Evolutionary conservation across 208 protist genomes (phyloP), one percentile per base, ranked within the genome.

Genomic region (Leptomonas seymouri): DNA sequence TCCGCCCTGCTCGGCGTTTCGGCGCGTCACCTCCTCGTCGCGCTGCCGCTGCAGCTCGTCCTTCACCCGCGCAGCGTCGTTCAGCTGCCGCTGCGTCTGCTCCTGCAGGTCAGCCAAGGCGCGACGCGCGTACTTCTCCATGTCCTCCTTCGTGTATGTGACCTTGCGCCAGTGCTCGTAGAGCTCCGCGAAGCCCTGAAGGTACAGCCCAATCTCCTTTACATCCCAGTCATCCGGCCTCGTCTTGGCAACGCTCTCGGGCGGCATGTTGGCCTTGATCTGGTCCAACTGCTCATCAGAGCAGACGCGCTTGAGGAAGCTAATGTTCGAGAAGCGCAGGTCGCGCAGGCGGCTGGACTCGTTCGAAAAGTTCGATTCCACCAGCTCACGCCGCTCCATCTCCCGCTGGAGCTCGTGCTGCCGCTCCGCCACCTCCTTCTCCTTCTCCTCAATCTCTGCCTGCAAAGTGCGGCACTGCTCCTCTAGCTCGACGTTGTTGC

Each of bases 251-350:
- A 78, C 74, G 54, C 84, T 89, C 42, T 90, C 85, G 42, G 78
- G 73, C 4, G 88, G 86, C 82, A 92, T 89, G 62, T 77, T 73
- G 3, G 54, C 50, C 51, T 82, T 82, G 57, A 94, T 84, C 69
- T 82, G 60, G 25, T 76, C 76, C 21, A 95, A 28, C 68, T 95
- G 82, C 53, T 91, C 85, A 59, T 92, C 87, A 6, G 84, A 82
- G 67, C 76, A 93, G 28, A 94, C 78, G n/a, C 88, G 87, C 78
- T 94, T 91, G 75, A 97, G 92, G 72, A 97, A 97, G 67, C 89
- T 92, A 50, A 86, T 81, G 64, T 74, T 86, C 51, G 92, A 71
- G 15, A 76, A 78, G 28, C 82, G 76, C 50, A 97, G 76, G 31
- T 95, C 90, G 51, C 82, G 78, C 53, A 89, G 62, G 62, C 88